Conservation (phyloP, 2,329 filamentous ascomycete species). For the Hypoxylon sp. region DNA sequence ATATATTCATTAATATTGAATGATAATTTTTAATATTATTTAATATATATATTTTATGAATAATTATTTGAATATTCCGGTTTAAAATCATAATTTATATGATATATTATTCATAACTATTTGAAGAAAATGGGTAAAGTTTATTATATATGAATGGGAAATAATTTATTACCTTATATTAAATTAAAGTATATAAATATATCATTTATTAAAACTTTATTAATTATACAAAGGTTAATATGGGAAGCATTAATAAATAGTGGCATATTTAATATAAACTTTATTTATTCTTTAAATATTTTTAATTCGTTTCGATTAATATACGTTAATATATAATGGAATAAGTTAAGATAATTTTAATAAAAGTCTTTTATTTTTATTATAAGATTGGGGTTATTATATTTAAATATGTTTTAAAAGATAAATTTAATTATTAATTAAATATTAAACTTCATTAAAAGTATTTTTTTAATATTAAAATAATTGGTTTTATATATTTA, state of each 20-base stretch:
- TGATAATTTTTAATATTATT: background rate
- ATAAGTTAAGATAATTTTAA: background rate
- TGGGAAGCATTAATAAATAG: too few species aligned
- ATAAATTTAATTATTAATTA: slow-evolving; percentile 1
- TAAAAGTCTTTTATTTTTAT: background rate
- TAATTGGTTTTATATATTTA: background rate
- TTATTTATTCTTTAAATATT: too few species aligned
- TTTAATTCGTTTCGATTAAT: background rate
- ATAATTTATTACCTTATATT: background rate
- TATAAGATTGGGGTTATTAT: background rate
- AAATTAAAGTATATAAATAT: background rate
- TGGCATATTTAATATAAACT: too few species aligned
- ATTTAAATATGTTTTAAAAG: background rate
- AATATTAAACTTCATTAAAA: slow-evolving; percentile 8
- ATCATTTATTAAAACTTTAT: too few species aligned
- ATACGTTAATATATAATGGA: background rate
- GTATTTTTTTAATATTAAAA: background rate
- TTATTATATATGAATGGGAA: background rate
- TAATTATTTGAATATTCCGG: too few species aligned
- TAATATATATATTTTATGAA: background rate
- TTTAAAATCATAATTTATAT: background rate
- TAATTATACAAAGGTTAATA: too few species aligned
- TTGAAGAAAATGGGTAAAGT: background rate
- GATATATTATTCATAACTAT: background rate
- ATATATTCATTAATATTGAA: background rate